phyloP scores from a whole-genome alignment of 202 grass and related monocot species.

The Dendrocalamus latiflorus region DNA sequence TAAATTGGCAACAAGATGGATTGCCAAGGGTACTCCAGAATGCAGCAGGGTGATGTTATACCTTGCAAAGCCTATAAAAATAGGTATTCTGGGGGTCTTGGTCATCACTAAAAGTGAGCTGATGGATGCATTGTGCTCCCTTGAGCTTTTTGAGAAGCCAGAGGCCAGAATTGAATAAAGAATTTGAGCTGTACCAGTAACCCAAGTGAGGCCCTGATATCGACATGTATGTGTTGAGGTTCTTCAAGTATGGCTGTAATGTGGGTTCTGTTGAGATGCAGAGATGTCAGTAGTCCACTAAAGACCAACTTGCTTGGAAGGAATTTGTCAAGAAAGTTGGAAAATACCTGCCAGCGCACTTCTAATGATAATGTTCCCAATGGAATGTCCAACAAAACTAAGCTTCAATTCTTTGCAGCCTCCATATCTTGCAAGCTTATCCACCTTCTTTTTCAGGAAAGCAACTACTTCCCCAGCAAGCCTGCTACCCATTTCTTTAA shows the following conservation, averaged over 20 bases:
- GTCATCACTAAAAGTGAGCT: too few species aligned
- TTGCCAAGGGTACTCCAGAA: background rate
- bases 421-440: conserved; percentile 74
- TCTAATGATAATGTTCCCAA: conserved; percentile 96
- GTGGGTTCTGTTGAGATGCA: conserved; percentile 46
- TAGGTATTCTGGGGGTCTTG: conserved; percentile 86
- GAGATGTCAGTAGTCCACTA: conserved; percentile 24
- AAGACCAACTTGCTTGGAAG: background rate
- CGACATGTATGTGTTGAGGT: too few species aligned
- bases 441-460: conserved; percentile 78
- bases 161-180: too few species aligned
- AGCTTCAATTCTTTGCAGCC: conserved; percentile 94
- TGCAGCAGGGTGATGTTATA: conserved; percentile 28
- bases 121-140: too few species aligned
- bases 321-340: conserved; percentile 28
- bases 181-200: too few species aligned
- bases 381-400: conserved; percentile 98
- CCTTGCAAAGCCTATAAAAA: conserved; percentile 93
- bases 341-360: conserved; percentile 75
- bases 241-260: conserved; percentile 69
- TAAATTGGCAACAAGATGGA: background rate
- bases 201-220: too few species aligned
- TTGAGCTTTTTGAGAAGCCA: too few species aligned
- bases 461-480: conserved; percentile 72
- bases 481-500: conserved; percentile 94